Evolutionary conservation across 805 yeast species (phyloP), one percentile per base, ranked within the genome.

Genomic region (Ascoidea asiatica): DNA sequence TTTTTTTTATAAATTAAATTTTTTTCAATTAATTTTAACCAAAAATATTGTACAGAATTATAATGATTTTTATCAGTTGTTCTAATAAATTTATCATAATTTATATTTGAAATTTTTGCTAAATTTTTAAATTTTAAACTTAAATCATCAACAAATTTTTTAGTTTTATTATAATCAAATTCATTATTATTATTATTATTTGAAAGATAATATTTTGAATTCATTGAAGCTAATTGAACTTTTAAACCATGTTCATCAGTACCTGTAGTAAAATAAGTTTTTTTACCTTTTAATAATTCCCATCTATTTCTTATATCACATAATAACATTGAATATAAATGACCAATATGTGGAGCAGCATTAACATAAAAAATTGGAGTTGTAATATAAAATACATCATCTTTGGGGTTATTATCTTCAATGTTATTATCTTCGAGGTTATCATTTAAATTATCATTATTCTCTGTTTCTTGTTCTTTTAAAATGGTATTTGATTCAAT

Each of bases 221-320:
- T n/a, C 15, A 29, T 29, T 0, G 96, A 95, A 0, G 94, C 97
- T n/a, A 74, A 68, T 53, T 86, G 95, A 23, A 90, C 90, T 65
- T 92, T 92, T 44, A 88, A 63, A 0, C 98, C 98, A 59, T 92
- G 98, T 61, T 92, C 98, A 59, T 92, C 98, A 0, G 97, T 89
- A 0, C 98, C 98, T 0, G 97, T 92, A 5, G 85, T 74, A 55
- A 89, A 72, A 48, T 64, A 72, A 1, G 79, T 62, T 0, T 74
- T 61, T 1, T 71, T 62, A 0, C 61, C 62, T 7, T 61, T 58
- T 33, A 81, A 61, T 17, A 54, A 53, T 36, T 73, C 73, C 95
- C 95, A 90, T 50, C 96, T 67, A 48, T 70, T 73, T 43, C 80
- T 67, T 1, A 80, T 80, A 61, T 92, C 98, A 42, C 89, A 79